These are phyloP conservation scores for Kuraishia molischiana DNA, from an alignment of 805 yeast species.

Conservation along the genomic window DNA sequence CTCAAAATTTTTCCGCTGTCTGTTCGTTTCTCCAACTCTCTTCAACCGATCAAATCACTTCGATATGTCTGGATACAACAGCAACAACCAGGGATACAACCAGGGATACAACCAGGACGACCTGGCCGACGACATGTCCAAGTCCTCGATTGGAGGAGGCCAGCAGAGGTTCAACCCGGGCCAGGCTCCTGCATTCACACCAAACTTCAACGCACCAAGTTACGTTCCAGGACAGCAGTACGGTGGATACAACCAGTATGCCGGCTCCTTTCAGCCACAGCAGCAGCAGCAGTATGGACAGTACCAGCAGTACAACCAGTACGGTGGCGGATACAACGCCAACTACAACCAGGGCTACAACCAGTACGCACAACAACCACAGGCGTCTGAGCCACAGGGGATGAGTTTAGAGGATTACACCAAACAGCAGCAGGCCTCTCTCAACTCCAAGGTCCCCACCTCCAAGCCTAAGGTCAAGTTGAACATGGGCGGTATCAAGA, in stretches of 20 bases:
- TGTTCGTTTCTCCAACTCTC: too few species aligned
- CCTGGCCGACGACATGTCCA: constrained; percentile 1
- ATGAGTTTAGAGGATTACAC: constrained; percentile 81
- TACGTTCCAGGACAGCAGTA: background rate
- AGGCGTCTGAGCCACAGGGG: constrained; percentile 25
- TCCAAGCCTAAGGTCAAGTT: constrained; percentile 58
- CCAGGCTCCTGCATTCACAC: background rate
- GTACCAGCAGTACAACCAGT: constrained; percentile 15
- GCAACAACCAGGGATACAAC: background rate
- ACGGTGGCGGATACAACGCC: constrained; percentile 15
- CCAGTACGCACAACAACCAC: constrained; percentile 5
- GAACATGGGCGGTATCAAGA: constrained; percentile 55
- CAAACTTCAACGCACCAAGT: constrained; percentile 1
- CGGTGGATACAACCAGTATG: background rate
- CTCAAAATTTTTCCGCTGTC: too few species aligned
- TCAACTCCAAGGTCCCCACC: constrained; percentile 37
- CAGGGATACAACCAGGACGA: background rate
- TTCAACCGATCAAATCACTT: too few species aligned
- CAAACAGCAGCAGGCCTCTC: constrained; percentile 45
- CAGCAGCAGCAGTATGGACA: constrained; percentile 1
- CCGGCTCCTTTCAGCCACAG: background rate
- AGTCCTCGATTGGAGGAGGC: background rate
- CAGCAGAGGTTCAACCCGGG: constrained; percentile 1
- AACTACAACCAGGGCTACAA: constrained; percentile 4
- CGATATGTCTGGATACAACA: background rate